These are phyloP conservation scores for Cystoisospora suis DNA, from an alignment of 169 alveolate species.

Conservation along the genomic window DNA sequence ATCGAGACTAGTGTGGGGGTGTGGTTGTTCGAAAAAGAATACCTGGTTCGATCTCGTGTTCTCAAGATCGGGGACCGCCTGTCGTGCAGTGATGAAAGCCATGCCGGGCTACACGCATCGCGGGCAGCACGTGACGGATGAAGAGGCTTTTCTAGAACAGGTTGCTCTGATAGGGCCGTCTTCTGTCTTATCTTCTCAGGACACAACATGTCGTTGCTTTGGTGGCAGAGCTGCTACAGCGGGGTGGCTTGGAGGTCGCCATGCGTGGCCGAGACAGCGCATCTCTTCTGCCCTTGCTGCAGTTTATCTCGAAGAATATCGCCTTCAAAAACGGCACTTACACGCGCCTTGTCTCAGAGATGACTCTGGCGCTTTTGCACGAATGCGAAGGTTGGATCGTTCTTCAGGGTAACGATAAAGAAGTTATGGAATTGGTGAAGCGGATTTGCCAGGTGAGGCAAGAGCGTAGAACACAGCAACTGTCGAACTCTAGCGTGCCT, in stretches of 20 bases:
- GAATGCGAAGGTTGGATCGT: slow-evolving; percentile 39
- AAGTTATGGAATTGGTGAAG: neutral
- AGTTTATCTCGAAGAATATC: slow-evolving; percentile 18
- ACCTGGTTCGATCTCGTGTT: no score
- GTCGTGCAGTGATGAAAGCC: no score
- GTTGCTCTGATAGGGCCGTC: no score
- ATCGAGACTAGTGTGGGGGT: no score
- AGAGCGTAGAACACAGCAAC: no score
- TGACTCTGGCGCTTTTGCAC: slow-evolving; percentile 5
- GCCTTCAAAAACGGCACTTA: neutral
- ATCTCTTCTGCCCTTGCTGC: slow-evolving; percentile 12
- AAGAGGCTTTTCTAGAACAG: no score
- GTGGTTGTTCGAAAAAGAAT: no score
- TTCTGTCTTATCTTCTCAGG: neutral
- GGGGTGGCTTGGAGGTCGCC: slow-evolving; percentile 27
- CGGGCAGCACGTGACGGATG: no score
- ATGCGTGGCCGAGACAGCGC: slow-evolving; percentile 30
- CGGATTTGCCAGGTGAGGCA: slow-evolving; percentile 26
- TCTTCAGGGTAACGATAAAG: neutral
- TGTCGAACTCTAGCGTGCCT: no score
- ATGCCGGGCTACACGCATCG: no score
- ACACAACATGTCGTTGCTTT: slow-evolving; percentile 36
- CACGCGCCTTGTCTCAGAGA: slow-evolving; percentile 5
- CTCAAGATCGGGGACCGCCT: no score
- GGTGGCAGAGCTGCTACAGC: slow-evolving; percentile 48